Evolutionary conservation across 495 filamentous ascomycete genomes (phyloP).

Genomic region (Hyaloscypha finlandica): DNA sequence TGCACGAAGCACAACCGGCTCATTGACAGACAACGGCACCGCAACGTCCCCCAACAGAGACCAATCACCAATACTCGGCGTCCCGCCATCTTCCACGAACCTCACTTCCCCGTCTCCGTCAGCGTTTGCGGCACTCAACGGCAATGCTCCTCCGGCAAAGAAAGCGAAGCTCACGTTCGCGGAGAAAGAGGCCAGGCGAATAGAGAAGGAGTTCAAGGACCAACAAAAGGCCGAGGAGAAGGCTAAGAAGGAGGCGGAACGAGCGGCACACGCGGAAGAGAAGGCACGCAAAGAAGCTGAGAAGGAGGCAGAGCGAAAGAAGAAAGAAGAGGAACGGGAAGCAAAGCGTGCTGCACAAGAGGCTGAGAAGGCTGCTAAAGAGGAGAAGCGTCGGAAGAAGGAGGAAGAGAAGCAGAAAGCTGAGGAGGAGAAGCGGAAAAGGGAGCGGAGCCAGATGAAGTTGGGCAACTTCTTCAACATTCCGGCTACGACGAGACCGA

Average conservation of each 20-base stretch:
- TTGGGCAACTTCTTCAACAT: conserved; percentile 54
- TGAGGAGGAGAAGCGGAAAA: conserved; percentile 66
- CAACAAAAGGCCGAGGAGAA: conserved; percentile 53
- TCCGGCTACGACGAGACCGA: conserved; percentile 49
- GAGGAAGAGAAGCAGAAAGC: conserved; percentile 35
- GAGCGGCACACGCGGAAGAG: conserved; percentile 42
- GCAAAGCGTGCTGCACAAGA: conserved; percentile 32
- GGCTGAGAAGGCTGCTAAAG: conserved; percentile 37
- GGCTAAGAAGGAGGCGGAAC: conserved; percentile 41
- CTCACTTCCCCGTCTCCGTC: conserved; percentile 1
- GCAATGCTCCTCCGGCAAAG: conserved; percentile 36
- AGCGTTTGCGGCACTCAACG: conserved; percentile 24
- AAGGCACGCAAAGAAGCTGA: conserved; percentile 42
- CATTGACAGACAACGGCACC: conserved; percentile 17
- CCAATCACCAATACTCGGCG: conserved; percentile 1
- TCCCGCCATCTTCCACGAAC: neutral
- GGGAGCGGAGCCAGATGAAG: conserved; percentile 52
- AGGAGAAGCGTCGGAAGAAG: conserved; percentile 48
- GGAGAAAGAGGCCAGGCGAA: conserved; percentile 50
- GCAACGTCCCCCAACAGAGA: conserved; percentile 10
- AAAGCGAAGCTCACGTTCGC: conserved; percentile 52
- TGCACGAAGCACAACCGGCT: conserved; percentile 17
- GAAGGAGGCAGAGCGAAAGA: conserved; percentile 34
- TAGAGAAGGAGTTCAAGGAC: conserved; percentile 47
- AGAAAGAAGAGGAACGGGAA: conserved; percentile 29